Percentiles rank a stretch among this genome's conserved stretches.
phyloP scores from a whole-genome alignment of 208 protist genomes.

The Zelonia costaricensis region DNA sequence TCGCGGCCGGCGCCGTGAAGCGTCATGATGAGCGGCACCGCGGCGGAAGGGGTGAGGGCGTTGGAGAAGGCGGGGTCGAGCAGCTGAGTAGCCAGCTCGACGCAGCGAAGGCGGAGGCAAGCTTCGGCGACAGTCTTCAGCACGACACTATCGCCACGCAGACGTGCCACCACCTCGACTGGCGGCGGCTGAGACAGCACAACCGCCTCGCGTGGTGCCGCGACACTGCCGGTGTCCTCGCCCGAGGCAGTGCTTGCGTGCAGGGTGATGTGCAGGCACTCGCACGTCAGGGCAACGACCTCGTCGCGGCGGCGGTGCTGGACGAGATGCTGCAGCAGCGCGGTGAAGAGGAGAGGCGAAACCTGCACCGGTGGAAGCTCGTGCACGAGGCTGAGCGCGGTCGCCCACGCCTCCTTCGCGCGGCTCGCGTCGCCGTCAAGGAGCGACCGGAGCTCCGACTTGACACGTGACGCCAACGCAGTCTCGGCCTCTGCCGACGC shows the following conservation, averaged over 20 bases:
- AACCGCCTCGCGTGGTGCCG: too few relatives aligned
- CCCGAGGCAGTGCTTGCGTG: not conserved
- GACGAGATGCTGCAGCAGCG: conserved; percentile 14
- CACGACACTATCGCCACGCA: conserved; percentile 11
- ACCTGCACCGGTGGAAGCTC: conserved; percentile 7
- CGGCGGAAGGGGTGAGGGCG: conserved; percentile 25
- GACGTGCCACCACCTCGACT: too few relatives aligned
- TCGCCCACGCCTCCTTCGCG: not conserved
- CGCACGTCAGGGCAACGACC: conserved; percentile 2
- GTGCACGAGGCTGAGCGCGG: conserved; percentile 7
- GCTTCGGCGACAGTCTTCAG: conserved; percentile 22
- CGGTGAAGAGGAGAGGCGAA: conserved; percentile 19
- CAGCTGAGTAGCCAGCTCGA: conserved; percentile 5
- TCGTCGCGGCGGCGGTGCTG: conserved; percentile 6
- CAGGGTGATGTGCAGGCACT: too few relatives aligned
- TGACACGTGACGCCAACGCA: too few relatives aligned
- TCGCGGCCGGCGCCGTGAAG: conserved; percentile 15
- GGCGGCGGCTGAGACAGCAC: too few relatives aligned
- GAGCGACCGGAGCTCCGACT: not conserved
- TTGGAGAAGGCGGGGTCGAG: not conserved
- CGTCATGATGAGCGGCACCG: conserved; percentile 28
- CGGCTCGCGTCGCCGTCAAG: not conserved
- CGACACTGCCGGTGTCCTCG: not conserved
- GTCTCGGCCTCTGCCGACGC: too few relatives aligned
- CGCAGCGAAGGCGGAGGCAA: conserved; percentile 7